A percentile compares a stretch with the other conserved stretches of the same genome.
Conservation (phyloP, 1,139 yeast species). For the Fermentozyma sake region DNA sequence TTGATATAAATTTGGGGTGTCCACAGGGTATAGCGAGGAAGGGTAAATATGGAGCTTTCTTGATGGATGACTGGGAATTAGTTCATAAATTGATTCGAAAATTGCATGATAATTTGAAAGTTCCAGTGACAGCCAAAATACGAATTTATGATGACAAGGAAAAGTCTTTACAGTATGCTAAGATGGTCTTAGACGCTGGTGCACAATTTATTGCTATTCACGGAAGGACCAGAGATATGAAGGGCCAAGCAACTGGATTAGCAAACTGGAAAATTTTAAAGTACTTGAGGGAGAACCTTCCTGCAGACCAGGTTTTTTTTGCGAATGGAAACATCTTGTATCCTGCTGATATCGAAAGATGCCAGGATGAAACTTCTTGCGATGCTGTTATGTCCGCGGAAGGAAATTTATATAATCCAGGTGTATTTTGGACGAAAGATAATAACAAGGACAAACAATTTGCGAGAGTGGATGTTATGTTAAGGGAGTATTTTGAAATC, state of each 20-base stretch:
- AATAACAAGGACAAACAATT: constrained; percentile 60
- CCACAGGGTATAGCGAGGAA: constrained; percentile 96
- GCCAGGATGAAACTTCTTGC: constrained; percentile 57
- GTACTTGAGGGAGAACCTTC: constrained; percentile 74
- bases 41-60: constrained; percentile 92
- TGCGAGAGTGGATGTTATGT: constrained; percentile 79
- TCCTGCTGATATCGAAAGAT: constrained; percentile 71
- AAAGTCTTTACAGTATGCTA: constrained; percentile 82
- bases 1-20: constrained; percentile 92
- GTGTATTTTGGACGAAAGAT: constrained; percentile 63
- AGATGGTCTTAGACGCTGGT: constrained; percentile 88
- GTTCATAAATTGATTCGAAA: constrained; percentile 66
- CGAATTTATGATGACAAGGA: constrained; percentile 84
- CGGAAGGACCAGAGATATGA: constrained; percentile 95
- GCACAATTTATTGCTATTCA: constrained; percentile 95
- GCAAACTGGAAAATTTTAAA: constrained; percentile 87
- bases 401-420: constrained; percentile 91
- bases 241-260: constrained; percentile 91
- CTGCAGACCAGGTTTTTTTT: constrained; percentile 79
- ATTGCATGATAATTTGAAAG: constrained; percentile 65
- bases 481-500: constrained; percentile 85
- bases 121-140: constrained; percentile 95
- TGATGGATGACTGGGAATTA: constrained; percentile 96
- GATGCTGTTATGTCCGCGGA: constrained; percentile 99
- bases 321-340: constrained; percentile 91